Base-by-base conservation (phyloP, 352 stramenopile species). In the Globisporangium camurandrum region DNA sequence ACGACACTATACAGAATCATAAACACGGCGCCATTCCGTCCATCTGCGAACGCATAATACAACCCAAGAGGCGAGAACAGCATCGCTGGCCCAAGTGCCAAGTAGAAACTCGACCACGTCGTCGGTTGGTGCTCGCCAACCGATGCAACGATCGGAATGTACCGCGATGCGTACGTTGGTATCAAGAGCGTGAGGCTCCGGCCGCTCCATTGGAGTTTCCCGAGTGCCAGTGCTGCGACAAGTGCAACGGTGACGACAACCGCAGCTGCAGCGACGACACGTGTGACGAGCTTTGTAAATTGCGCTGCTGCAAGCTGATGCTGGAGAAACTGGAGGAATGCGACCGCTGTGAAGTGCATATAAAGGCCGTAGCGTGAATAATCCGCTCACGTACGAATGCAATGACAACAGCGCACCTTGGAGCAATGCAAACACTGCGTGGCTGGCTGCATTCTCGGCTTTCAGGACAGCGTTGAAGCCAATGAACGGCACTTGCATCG, bases 401-500 rank as follows among this genome's bases (percentile, higher is more conserved):
- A 31, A 53, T 37, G 20, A 40, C 24, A 54, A 24, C 12, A 3
- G 23, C 49, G 40, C 49, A 82, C 72, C 60, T 72, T 97, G 88
- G 2, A 98, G 70, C n/a, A 84, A 80, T 4, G 86, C 52, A 70
- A 99, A 99, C 9, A 98, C 94, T n/a, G 77, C 85, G 49, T 88
- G 83, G 0, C 77, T 92, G 2, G 63, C 79, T 17, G 66, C 66
- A 38, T 27, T 77, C 62, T 96, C 86, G 22, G 75, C 86, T 56
- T 95, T 80, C 22, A 85, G 62, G 27, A 99, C 68, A 4, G 94
- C 94, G 46, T 97, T 97, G 61, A 97, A 98, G 22, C 97, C 97
- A 9, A 99, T 96, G 38, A 99, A 98, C 8, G 97, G 97, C 50
- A 99, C 88, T 61, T 97, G 93, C 69, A 99, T 99, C 1, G 97